Conservation (phyloP, 108 stramenopile genomes). For the Fragilariopsis cylindrus region DNA sequence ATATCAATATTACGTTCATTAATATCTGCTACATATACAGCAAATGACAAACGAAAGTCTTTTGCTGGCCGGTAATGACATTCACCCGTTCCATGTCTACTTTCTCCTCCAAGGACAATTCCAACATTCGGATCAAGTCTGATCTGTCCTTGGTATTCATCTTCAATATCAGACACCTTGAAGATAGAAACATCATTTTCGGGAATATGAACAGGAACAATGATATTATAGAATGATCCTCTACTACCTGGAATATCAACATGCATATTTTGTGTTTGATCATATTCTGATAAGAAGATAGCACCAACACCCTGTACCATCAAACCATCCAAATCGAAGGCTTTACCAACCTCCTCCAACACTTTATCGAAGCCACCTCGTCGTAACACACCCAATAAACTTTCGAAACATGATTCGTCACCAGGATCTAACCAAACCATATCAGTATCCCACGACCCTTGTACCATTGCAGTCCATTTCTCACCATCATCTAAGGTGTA, state of each 20-base stretch:
- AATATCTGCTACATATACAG: conserved; percentile 69
- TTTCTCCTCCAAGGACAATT: conserved; percentile 63
- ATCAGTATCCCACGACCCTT: conserved; percentile 37
- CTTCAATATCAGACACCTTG: conserved; percentile 31
- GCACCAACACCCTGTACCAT: conserved; percentile 33
- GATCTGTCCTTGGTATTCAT: conserved; percentile 22
- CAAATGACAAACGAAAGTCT: conserved; percentile 62
- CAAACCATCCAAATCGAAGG: conserved; percentile 29
- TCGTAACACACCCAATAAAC: conserved; percentile 46
- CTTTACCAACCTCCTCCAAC: conserved; percentile 48
- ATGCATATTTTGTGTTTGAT: conserved; percentile 37
- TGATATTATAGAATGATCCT: conserved; percentile 43
- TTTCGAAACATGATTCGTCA: conserved; percentile 57
- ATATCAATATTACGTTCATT: conserved; percentile 46
- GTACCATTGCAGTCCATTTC: conserved; percentile 55
- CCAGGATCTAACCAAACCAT: conserved; percentile 71
- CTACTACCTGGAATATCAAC: conserved; percentile 36
- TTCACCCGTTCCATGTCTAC: conserved; percentile 60
- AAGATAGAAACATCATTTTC: conserved; percentile 20
- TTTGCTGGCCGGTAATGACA: conserved; percentile 60
- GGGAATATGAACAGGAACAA: conserved; percentile 35
- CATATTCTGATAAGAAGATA: conserved; percentile 26
- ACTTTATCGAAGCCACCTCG: conserved; percentile 54
- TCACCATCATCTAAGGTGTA: conserved; percentile 43
- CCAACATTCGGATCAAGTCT: conserved; percentile 50